A percentile compares a stretch with the other conserved stretches of the same genome.
phyloP scores from a whole-genome alignment of 2,329 filamentous ascomycete genomes.

The Coleophoma cylindrospora region DNA sequence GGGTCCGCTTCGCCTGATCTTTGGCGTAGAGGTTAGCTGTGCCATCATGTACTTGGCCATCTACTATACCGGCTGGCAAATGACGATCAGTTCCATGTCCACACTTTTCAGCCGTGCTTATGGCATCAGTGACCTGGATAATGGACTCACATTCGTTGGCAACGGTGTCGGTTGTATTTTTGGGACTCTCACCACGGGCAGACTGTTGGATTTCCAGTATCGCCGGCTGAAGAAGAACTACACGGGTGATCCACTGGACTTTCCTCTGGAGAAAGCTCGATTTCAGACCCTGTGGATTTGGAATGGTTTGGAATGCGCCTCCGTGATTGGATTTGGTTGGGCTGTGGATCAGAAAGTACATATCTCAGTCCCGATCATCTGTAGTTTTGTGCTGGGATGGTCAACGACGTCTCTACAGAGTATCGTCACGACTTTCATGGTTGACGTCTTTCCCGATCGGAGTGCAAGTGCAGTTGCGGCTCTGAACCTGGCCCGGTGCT shows the following conservation, averaged over 20 bases:
- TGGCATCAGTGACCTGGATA: constrained; percentile 16
- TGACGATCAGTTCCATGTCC: constrained; percentile 19
- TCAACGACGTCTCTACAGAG: not conserved
- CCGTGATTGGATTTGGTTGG: constrained; percentile 30
- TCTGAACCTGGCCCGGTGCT: not conserved
- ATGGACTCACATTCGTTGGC: constrained; percentile 27
- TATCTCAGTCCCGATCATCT: not conserved
- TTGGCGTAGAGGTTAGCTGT: constrained; percentile 17
- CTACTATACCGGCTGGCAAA: constrained; percentile 23
- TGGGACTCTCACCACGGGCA: constrained; percentile 42
- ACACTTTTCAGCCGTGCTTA: constrained; percentile 19
- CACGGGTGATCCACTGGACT: constrained; percentile 23
- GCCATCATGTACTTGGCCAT: constrained; percentile 19
- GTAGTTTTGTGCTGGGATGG: not conserved
- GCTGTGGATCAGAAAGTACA: not conserved
- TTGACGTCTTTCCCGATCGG: not conserved
- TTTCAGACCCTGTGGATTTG: constrained; percentile 29
- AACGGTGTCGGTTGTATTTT: constrained; percentile 41
- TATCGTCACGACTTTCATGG: not conserved
- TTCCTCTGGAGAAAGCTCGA: constrained; percentile 33
- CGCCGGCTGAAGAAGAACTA: constrained; percentile 34
- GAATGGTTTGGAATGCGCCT: constrained; percentile 28
- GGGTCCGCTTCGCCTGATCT: constrained; percentile 17
- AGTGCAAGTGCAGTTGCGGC: not conserved
- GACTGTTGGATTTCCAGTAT: constrained; percentile 63